Evolutionary conservation across 2,329 filamentous ascomycete species (phyloP).

Genomic region (Colletotrichum eremochloae): DNA sequence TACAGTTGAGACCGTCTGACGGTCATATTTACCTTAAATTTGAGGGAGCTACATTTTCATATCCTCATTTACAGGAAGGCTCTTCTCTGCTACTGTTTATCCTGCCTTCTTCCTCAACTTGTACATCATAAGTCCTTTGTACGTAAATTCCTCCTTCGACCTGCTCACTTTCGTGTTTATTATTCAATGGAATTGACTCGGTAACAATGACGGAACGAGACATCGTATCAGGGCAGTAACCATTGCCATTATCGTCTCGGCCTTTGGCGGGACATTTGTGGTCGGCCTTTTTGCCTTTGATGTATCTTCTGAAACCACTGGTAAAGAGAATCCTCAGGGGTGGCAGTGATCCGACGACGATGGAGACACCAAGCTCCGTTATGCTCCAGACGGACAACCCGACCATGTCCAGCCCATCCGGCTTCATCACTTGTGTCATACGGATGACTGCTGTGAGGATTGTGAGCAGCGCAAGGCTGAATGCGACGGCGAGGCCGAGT

Average conservation of each 20-base stretch:
- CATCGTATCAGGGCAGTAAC: constrained; percentile 6
- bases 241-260: background rate
- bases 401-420: constrained; percentile 41
- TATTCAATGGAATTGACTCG: constrained; percentile 42
- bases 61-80: background rate
- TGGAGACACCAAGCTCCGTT: constrained; percentile 30
- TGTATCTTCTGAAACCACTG: constrained; percentile 31
- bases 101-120: constrained; percentile 8
- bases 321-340: constrained; percentile 44
- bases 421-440: constrained; percentile 44
- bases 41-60: too few species aligned
- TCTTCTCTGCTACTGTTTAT: background rate
- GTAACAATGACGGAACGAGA: constrained; percentile 32
- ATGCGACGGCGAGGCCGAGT: constrained; percentile 43
- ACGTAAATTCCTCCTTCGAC: constrained; percentile 42
- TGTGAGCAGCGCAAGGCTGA: constrained; percentile 45
- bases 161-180: constrained; percentile 40
- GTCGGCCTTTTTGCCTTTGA: constrained; percentile 22
- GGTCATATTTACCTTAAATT: too few species aligned
- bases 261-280: constrained; percentile 7
- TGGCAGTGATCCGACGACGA: constrained; percentile 45
- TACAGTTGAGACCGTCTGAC: rapidly evolving
- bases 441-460: constrained; percentile 44
- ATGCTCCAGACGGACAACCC: constrained; percentile 41
- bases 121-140: constrained; percentile 37